Percentiles rank a stretch among this genome's conserved stretches.
These are phyloP conservation scores for Saccharomycopsis fibuligera DNA, from an alignment of 805 yeast species.

Conservation along the genomic window DNA sequence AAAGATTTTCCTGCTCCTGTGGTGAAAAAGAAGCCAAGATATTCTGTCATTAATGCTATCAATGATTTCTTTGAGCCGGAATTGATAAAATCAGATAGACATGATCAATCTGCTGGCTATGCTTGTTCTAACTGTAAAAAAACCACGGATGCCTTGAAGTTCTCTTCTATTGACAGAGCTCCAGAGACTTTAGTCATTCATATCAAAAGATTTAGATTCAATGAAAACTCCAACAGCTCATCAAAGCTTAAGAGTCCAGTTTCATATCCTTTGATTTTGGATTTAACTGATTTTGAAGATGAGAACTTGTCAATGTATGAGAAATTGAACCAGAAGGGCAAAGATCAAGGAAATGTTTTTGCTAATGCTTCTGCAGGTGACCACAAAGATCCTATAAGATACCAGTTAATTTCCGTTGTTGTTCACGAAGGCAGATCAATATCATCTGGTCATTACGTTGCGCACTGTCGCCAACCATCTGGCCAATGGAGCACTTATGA, in stretches of 20 bases:
- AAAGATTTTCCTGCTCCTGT: no score
- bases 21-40: slow-evolving; percentile 29
- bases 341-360: background rate
- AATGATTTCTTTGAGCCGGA: slow-evolving; percentile 81
- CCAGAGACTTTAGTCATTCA: slow-evolving; percentile 88
- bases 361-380: slow-evolving; percentile 19
- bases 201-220: slow-evolving; percentile 84
- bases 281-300: slow-evolving; percentile 50
- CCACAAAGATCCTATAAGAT: slow-evolving; percentile 40
- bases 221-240: slow-evolving; percentile 58
- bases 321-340: slow-evolving; percentile 7
- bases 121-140: slow-evolving; percentile 81
- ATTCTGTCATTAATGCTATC: slow-evolving; percentile 69
- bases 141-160: slow-evolving; percentile 71
- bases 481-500: slow-evolving; percentile 92
- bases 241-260: slow-evolving; percentile 86
- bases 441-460: slow-evolving; percentile 87
- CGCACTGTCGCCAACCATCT: slow-evolving; percentile 88
- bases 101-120: slow-evolving; percentile 65
- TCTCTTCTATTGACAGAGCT: slow-evolving; percentile 65
- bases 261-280: slow-evolving; percentile 69
- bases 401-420: slow-evolving; percentile 75
- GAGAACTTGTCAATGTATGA: slow-evolving; percentile 33
- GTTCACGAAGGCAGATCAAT: slow-evolving; percentile 94
- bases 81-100: slow-evolving; percentile 57